phyloP scores from a whole-genome alignment of 2,329 filamentous ascomycete genomes.

The Fusarium verrucosum region DNA sequence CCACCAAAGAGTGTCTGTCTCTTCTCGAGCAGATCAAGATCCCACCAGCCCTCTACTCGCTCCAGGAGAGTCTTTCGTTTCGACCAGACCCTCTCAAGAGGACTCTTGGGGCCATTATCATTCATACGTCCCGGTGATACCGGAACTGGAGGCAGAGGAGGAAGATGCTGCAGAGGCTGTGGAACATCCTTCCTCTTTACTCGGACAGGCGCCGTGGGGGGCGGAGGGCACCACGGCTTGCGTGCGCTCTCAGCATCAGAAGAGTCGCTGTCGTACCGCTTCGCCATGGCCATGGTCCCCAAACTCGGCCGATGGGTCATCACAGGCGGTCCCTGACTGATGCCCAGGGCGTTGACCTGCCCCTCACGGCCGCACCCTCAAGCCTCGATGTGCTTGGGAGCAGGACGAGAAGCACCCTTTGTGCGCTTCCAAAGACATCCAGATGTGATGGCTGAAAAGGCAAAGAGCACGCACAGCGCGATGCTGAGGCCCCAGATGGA shows the following conservation, averaged over 20 bases:
- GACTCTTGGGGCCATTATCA: slow-evolving; percentile 35
- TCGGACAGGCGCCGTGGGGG: slow-evolving; percentile 50
- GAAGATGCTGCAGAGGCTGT: slow-evolving; percentile 44
- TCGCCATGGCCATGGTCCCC: slow-evolving; percentile 51
- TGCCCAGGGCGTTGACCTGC: slow-evolving; percentile 29
- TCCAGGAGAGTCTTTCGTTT: slow-evolving; percentile 59
- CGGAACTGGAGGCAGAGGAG: slow-evolving; percentile 45
- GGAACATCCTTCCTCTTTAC: slow-evolving; percentile 42
- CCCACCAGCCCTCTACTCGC: slow-evolving; percentile 65
- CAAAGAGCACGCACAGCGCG: slow-evolving; percentile 76
- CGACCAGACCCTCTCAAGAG: slow-evolving; percentile 45
- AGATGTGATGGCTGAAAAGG: slow-evolving; percentile 67
- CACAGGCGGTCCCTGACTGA: slow-evolving; percentile 28
- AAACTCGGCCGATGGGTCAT: slow-evolving; percentile 47
- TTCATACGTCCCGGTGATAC: slow-evolving; percentile 32
- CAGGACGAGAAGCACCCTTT: slow-evolving; percentile 51
- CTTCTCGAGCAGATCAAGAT: slow-evolving; percentile 60
- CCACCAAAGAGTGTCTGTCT: slow-evolving; percentile 50
- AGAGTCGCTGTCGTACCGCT: slow-evolving; percentile 48
- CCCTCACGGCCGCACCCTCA: slow-evolving; percentile 60
- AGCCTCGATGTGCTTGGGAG: slow-evolving; percentile 59
- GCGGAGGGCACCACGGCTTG: slow-evolving; percentile 48
- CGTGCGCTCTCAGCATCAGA: slow-evolving; percentile 44
- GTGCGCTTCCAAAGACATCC: slow-evolving; percentile 70
- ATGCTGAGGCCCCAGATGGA: slow-evolving; percentile 88